Evolutionary conservation across 2,329 filamentous ascomycete species (phyloP).

Genomic region (Ophiosphaerella korrae): DNA sequence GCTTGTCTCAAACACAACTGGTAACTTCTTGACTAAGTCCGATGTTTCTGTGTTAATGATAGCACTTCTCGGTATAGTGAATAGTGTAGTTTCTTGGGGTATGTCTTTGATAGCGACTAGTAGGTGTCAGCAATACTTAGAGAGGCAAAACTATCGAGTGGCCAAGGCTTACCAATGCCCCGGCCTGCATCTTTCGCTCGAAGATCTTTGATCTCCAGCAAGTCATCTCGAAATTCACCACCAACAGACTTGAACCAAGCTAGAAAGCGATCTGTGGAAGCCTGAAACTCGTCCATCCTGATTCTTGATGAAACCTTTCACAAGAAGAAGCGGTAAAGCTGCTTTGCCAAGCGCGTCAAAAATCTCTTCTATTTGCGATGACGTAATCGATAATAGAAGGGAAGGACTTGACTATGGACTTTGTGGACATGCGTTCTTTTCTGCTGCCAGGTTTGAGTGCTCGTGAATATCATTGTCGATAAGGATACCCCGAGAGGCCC

Average conservation of each 20-base stretch:
- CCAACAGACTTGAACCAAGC: slow-evolving; percentile 27
- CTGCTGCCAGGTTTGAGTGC: no score
- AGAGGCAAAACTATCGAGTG: not conserved
- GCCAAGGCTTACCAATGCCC: slow-evolving; percentile 22
- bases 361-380: no score
- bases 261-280: slow-evolving; percentile 19
- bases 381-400: no score
- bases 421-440: no score
- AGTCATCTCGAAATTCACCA: slow-evolving; percentile 25
- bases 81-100: slow-evolving; percentile 21
- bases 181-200: slow-evolving; percentile 25
- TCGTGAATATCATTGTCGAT: no score
- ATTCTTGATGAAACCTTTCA: no score
- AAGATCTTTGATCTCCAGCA: slow-evolving; percentile 26
- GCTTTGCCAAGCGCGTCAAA: no score
- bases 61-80: slow-evolving; percentile 25
- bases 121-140: not conserved
- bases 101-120: slow-evolving; percentile 22
- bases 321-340: no score
- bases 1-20: slow-evolving; percentile 18
- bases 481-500: no score
- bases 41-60: slow-evolving; percentile 30
- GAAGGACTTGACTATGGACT: no score
- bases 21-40: slow-evolving; percentile 17
- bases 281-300: slow-evolving; percentile 23